These are phyloP conservation scores for Yamadazyma buinensis DNA, from an alignment of 1,139 yeast species.

Conservation along the genomic window DNA sequence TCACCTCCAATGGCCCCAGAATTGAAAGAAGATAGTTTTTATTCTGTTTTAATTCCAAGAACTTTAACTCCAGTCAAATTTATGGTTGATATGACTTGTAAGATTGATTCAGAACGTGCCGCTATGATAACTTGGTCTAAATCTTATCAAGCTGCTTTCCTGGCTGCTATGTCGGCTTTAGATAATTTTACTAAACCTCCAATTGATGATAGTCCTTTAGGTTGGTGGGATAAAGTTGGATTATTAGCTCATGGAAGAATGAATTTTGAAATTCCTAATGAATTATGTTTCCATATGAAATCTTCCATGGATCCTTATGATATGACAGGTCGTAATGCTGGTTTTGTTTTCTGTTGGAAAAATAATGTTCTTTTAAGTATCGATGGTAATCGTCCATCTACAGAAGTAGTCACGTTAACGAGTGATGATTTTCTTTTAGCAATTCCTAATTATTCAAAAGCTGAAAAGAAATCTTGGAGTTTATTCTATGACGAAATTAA, in stretches of 20 bases:
- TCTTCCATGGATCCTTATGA: slow-evolving; percentile 78
- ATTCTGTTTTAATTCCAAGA: slow-evolving; percentile 38
- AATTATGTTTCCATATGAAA: slow-evolving; percentile 50
- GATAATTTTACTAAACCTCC: slow-evolving; percentile 66
- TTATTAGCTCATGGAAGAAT: slow-evolving; percentile 45
- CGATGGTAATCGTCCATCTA: slow-evolving; percentile 61
- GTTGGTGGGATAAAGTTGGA: slow-evolving; percentile 60
- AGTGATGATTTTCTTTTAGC: slow-evolving; percentile 70
- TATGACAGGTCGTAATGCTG: slow-evolving; percentile 66
- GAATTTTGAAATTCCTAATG: slow-evolving; percentile 50
- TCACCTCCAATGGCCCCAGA: slow-evolving; percentile 35
- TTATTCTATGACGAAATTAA: slow-evolving; percentile 26
- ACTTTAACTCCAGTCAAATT: slow-evolving; percentile 46
- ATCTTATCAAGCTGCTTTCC: slow-evolving; percentile 38
- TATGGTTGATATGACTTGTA: slow-evolving; percentile 32
- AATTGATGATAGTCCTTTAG: slow-evolving; percentile 81
- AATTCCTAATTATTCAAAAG: slow-evolving; percentile 50
- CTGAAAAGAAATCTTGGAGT: slow-evolving; percentile 35
- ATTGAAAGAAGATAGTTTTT: slow-evolving; percentile 32
- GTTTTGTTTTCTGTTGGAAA: slow-evolving; percentile 78
- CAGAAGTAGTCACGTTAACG: slow-evolving; percentile 57
- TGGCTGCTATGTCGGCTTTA: slow-evolving; percentile 36
- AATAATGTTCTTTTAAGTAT: slow-evolving; percentile 57
- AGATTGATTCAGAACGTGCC: slow-evolving; percentile 33
- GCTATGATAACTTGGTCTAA: slow-evolving; percentile 45